Evolutionary conservation across 2,329 filamentous ascomycete genomes (phyloP), one percentile per base, ranked within the genome.

Genomic region (Pestalotiopsis sp.): DNA sequence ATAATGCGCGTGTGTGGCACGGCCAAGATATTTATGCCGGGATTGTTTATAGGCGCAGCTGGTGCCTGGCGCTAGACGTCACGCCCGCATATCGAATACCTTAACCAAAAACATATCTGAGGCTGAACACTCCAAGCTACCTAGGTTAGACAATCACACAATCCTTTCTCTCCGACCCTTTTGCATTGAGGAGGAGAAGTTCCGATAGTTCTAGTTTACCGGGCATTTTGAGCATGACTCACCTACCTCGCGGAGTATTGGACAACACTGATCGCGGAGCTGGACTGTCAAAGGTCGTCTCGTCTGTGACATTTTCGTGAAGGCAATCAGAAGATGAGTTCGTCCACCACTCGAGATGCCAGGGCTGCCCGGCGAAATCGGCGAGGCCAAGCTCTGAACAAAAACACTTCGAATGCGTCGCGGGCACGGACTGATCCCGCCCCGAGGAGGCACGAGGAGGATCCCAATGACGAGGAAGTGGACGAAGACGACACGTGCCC

Each of bases 401-500:
- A 62, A n/a, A 20, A 20, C 36, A 25, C 4, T 39, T 39, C 13
- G 11, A 14, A n/a, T n/a, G 17, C 36, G 20, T 4, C 36, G 4
- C 59, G 31, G 6, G 4, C 27, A 20, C 27, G 11, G 17, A 20
- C 36, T 13, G 36, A 49, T 49, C 13, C 12, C 4, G 13, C 7
- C 11, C 38, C 61, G 36, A 36, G 20, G 36, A n/a, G 61, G 7
- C 61, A 64, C 6, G 1, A 20, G 3, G 52, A 23, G 9, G 20
- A 60, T 7, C 14, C n/a, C 7, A 39, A 66, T 23, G 52, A 9
- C 2, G 65, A 69, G 31, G 65, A 66, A 4, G 39, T 71, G 3
- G 72, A 75, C 41, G 77, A 82, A 57, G 82, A 84, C 60, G 82
- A 84, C 70, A 70, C 81, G 20, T 85, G 83, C 67, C 82, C 82